Conservation (phyloP, 164 flowering plant genomes). For the Nelumbo lutea region DNA sequence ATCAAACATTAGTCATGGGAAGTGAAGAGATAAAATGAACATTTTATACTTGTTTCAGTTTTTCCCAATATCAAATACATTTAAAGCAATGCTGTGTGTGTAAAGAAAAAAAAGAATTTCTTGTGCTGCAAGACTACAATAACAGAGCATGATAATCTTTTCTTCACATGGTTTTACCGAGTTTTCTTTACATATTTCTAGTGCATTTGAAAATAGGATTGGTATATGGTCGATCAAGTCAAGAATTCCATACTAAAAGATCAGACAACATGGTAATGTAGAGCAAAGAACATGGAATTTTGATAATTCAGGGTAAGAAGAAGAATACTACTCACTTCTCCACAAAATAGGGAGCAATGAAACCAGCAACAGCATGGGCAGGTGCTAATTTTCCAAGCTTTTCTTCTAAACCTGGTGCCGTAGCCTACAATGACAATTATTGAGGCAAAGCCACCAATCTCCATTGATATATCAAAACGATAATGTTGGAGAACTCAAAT, state of each 20-base stretch:
- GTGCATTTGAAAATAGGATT: not conserved
- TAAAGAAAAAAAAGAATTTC: too few relatives aligned
- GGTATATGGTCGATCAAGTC: not conserved
- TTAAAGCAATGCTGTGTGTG: too few relatives aligned
- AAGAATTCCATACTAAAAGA: not conserved
- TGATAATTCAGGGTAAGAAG: not conserved
- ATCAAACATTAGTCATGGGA: too few relatives aligned
- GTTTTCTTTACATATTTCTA: too few relatives aligned
- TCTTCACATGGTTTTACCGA: too few relatives aligned
- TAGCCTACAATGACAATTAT: slow-evolving; percentile 48
- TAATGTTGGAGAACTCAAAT: not conserved
- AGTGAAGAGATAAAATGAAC: too few relatives aligned
- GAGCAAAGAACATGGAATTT: not conserved
- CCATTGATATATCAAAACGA: not conserved
- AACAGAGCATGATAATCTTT: too few relatives aligned
- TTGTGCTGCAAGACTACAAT: too few relatives aligned
- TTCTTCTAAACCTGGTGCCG: slow-evolving; percentile 80
- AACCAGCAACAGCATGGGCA: slow-evolving; percentile 83
- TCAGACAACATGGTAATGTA: not conserved
- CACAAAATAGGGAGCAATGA: slow-evolving; percentile 69
- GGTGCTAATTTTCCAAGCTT: slow-evolving; percentile 94
- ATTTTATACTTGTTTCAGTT: too few relatives aligned
- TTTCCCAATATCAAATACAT: too few relatives aligned
- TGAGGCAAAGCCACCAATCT: not conserved
- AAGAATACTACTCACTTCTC: slow-evolving; percentile 50